Evolutionary conservation across 2,329 filamentous ascomycete genomes (phyloP).

Genomic region (Plenodomus lindquistii): DNA sequence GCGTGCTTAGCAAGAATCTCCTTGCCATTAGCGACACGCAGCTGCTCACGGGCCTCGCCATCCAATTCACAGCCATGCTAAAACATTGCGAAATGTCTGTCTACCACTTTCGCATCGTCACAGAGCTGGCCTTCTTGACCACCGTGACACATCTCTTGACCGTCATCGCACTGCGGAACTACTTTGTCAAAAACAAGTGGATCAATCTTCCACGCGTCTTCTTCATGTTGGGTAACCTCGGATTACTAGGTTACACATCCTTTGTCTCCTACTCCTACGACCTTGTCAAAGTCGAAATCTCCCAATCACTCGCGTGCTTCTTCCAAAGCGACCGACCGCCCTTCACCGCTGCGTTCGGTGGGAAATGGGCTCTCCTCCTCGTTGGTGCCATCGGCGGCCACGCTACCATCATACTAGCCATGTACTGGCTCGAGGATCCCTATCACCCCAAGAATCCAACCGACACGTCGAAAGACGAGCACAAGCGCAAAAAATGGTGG

Average conservation of each 20-base stretch:
- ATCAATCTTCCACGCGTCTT: conserved; percentile 38
- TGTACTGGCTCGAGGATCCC: conserved; percentile 30
- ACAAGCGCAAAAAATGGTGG: conserved; percentile 18
- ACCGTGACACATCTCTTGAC: conserved; percentile 37
- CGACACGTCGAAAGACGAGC: background rate
- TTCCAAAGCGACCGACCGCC: conserved; percentile 26
- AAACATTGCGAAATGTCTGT: conserved; percentile 36
- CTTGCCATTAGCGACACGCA: conserved; percentile 38
- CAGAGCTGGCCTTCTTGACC: conserved; percentile 35
- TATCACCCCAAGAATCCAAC: background rate
- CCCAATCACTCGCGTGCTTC: conserved; percentile 30
- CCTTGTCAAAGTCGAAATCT: conserved; percentile 23
- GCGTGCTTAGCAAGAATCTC: conserved; percentile 37
- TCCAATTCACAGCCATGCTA: conserved; percentile 37
- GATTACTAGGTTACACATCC: conserved; percentile 33
- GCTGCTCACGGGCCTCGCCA: conserved; percentile 34
- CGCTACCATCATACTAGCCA: conserved; percentile 32
- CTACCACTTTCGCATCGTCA: conserved; percentile 37
- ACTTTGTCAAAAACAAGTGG: conserved; percentile 38
- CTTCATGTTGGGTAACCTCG: conserved; percentile 39
- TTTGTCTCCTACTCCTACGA: conserved; percentile 37
- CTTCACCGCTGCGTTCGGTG: conserved; percentile 27
- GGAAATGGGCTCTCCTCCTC: conserved; percentile 32
- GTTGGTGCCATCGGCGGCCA: conserved; percentile 38
- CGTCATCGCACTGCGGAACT: conserved; percentile 32